Percentiles rank a stretch among this genome's conserved stretches.
Conservation (phyloP, 2,329 filamentous ascomycete species). For the Fusarium globosum region DNA sequence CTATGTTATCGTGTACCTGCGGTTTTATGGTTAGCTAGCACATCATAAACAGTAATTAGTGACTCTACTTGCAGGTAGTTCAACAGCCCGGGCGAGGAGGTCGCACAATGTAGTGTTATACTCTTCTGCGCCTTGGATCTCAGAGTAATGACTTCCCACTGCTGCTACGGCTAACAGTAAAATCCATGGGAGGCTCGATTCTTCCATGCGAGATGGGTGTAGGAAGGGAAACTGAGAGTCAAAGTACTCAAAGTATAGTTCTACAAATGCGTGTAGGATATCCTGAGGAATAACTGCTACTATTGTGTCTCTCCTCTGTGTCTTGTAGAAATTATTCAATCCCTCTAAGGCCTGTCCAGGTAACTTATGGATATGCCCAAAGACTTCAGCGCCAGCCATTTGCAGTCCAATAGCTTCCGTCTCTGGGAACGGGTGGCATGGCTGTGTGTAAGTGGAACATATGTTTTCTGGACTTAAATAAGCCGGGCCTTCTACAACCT, state of each 20-base stretch:
- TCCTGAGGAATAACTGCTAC: fast-evolving
- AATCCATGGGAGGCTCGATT: fast-evolving
- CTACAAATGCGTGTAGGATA: background rate
- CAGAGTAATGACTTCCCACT: background rate
- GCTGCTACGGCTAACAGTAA: background rate
- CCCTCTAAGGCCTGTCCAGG: background rate
- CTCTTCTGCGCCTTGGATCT: background rate
- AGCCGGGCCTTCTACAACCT: fast-evolving
- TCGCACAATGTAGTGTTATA: background rate
- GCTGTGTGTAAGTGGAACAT: background rate
- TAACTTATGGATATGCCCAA: background rate
- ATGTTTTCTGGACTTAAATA: fast-evolving
- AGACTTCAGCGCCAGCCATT: background rate
- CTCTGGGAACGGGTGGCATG: background rate
- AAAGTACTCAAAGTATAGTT: slow-evolving; percentile 2
- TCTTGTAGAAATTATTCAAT: background rate
- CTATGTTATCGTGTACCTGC: background rate
- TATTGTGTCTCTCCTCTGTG: fast-evolving
- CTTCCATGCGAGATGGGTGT: background rate
- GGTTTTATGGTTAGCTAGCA: background rate
- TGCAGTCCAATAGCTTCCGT: fast-evolving
- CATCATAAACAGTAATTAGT: background rate
- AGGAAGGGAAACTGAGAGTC: background rate
- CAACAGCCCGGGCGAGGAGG: background rate
- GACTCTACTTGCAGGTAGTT: background rate